Percentiles rank a stretch among this genome's conserved stretches.
Conservation (phyloP, 345 rosid genomes). For the Populus davidiana region DNA sequence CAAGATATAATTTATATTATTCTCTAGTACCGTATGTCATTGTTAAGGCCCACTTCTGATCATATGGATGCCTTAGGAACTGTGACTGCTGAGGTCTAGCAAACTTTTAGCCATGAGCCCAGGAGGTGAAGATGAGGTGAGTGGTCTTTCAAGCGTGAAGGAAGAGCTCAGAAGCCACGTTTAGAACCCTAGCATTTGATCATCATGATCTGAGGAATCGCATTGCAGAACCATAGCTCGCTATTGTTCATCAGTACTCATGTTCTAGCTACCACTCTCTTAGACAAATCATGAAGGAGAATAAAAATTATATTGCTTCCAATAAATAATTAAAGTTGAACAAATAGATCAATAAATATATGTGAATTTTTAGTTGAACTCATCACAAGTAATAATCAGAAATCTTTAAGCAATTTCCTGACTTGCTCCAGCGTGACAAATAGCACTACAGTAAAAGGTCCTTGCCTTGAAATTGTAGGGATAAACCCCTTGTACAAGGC, state of each 20-base stretch:
- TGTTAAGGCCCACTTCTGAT: background rate
- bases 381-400: background rate
- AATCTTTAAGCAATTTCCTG: constrained; percentile 10
- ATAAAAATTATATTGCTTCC: no score
- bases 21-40: no score
- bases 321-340: background rate
- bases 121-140: background rate
- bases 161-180: no score
- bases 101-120: background rate
- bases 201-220: no score
- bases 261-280: no score
- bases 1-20: no score
- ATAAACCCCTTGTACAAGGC: constrained; percentile 22
- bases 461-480: constrained; percentile 24
- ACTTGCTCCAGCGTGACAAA: constrained; percentile 23
- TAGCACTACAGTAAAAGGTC: constrained; percentile 20
- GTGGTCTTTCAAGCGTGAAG: background rate
- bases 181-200: no score
- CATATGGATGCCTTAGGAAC: background rate
- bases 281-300: background rate
- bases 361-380: background rate
- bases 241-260: no score
- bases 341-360: background rate
- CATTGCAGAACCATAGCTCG: no score
- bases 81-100: background rate